A percentile compares a stretch with the other conserved stretches of the same genome.
Evolutionary conservation across 345 rosid genomes (phyloP).

Genomic region (Gossypium longicalyx): DNA sequence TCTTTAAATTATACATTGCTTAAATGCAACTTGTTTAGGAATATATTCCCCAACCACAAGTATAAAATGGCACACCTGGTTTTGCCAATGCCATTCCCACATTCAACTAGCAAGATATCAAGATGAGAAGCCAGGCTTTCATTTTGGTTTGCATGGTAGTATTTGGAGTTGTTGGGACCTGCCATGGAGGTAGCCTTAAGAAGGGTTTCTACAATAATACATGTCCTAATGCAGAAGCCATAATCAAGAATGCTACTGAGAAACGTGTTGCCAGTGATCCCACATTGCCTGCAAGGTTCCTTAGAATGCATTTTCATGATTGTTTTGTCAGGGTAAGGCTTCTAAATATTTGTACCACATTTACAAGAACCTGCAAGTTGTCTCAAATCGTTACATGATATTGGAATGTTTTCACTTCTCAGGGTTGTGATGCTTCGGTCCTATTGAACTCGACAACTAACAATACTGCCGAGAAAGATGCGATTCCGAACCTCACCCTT

Average conservation of each 20-base stretch:
- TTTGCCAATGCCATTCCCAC: slow-evolving; percentile 7
- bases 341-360: too few relatives aligned
- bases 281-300: slow-evolving; percentile 42
- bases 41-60: background rate
- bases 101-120: background rate
- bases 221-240: slow-evolving; percentile 37
- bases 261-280: slow-evolving; percentile 27
- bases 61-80: slow-evolving; percentile 19
- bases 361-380: too few relatives aligned
- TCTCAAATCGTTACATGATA: too few relatives aligned
- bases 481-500: slow-evolving; percentile 34
- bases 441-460: slow-evolving; percentile 32
- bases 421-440: slow-evolving; percentile 49
- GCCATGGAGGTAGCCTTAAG: slow-evolving; percentile 27
- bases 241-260: slow-evolving; percentile 33
- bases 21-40: background rate
- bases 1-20: background rate
- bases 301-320: slow-evolving; percentile 53
- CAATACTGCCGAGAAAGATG: slow-evolving; percentile 46
- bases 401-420: background rate
- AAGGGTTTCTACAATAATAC: slow-evolving; percentile 31
- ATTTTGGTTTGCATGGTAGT: slow-evolving; percentile 15
- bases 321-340: slow-evolving; percentile 40
- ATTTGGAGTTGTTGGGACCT: slow-evolving; percentile 16
- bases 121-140: slow-evolving; percentile 18